Evolutionary conservation across 2,329 filamentous ascomycete genomes (phyloP), one percentile per base, ranked within the genome.

Genomic region (Parastagonospora avenae): DNA sequence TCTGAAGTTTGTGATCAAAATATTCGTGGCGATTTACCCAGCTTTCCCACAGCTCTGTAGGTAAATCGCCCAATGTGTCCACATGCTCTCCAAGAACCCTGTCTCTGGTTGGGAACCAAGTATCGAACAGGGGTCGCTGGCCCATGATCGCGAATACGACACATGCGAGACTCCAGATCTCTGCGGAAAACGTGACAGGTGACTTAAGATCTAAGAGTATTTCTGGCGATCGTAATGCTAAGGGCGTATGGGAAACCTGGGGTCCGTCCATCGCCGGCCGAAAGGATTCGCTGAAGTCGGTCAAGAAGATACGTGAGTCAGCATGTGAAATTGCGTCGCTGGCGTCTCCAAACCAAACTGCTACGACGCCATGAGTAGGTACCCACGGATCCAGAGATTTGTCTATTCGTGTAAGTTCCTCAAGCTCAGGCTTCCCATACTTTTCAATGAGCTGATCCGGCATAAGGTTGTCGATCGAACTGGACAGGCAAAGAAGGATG

Each of bases 251-350:
- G 38, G 39, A 48, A 42, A 30, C n/a, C 31, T 46, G 36, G 8
- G 7, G 33, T 28, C 8, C 24, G 7, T 51, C 44, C 12, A 52
- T n/a, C 37, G 45, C 42, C 38, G 50, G 54, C 11, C 44, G 42
- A 42, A 46, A 54, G 11, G 50, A 54, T 48, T 57, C 54, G 38
- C 54, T 29, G 28, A 57, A 57, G 36, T 57, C 50, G 19, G 9
- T 54, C 8, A 54, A 32, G 27, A 57, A 44, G 16, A 57, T 44
- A 28, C 27, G 41, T 10, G 53, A 46, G 10, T 51, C 43, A 30
- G 38, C 14, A 8, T 51, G 39, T 4, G 51, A 50, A 27, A 57
- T 32, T 4, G 28, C 27, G n/a, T 54, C 48, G 30, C 44, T 37
- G 16, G 19, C 39, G 16, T 35, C 45, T 45, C 51, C 51, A 37